phyloP scores from a whole-genome alignment of 1,139 yeast species.

The Yamadazyma dendronema region DNA sequence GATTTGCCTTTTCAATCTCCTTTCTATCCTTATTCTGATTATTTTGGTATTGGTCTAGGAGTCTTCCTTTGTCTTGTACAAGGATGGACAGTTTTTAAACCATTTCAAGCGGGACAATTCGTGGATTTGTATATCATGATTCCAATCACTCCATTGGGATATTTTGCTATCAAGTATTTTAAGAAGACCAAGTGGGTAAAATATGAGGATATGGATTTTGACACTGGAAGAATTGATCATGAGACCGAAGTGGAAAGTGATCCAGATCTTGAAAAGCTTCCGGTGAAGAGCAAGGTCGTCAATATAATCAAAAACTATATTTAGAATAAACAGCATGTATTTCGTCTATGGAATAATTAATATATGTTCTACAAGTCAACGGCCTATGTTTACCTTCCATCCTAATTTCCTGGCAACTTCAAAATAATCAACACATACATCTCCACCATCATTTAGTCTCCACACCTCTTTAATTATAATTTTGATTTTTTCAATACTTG shows the following conservation, averaged over 20 bases:
- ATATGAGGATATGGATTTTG: slow-evolving; percentile 58
- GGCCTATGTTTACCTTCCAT: slow-evolving; percentile 12
- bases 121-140: slow-evolving; percentile 38
- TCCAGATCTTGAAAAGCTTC: not conserved
- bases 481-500: slow-evolving; percentile 6
- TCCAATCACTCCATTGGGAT: slow-evolving; percentile 33
- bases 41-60: slow-evolving; percentile 28
- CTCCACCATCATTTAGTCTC: slow-evolving; percentile 9
- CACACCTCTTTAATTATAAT: slow-evolving; percentile 8
- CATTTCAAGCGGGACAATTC: slow-evolving; percentile 35
- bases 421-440: slow-evolving; percentile 11
- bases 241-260: slow-evolving; percentile 1
- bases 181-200: slow-evolving; percentile 46
- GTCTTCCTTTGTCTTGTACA: slow-evolving; percentile 36
- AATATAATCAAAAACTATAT: not conserved
- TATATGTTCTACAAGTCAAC: slow-evolving; percentile 2
- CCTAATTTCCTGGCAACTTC: slow-evolving; percentile 11
- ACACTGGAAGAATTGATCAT: slow-evolving; percentile 38
- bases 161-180: slow-evolving; percentile 39
- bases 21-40: slow-evolving; percentile 27
- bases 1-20: slow-evolving; percentile 33
- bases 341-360: no score
- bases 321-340: no score
- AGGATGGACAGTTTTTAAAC: slow-evolving; percentile 55
- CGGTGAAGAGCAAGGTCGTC: not conserved